Evolutionary conservation across 495 filamentous ascomycete species (phyloP).

Genomic region (Zalerion maritima): DNA sequence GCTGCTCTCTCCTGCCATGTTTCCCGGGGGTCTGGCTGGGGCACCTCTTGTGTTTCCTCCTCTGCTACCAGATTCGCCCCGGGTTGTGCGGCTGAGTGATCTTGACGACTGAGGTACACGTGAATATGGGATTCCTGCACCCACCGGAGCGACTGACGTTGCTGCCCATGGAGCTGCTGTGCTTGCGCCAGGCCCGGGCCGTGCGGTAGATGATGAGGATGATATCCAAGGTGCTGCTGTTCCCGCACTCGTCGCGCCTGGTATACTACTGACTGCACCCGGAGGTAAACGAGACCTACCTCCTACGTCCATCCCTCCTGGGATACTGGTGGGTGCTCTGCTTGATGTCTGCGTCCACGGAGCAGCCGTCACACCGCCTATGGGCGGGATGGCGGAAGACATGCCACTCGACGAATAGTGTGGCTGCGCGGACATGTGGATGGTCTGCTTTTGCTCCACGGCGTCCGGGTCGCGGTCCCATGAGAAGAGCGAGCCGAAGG

Average conservation of each 20-base stretch:
- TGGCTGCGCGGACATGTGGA: slow-evolving; percentile 48
- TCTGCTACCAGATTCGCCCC: slow-evolving; percentile 3
- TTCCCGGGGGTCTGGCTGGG: slow-evolving; percentile 13
- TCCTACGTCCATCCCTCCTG: no score
- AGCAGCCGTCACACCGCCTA: slow-evolving; percentile 17
- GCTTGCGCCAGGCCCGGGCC: no score
- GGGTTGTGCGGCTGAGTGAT: neutral
- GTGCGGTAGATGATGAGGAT: no score
- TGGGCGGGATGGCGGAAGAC: slow-evolving; percentile 10
- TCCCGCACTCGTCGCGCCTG: no score
- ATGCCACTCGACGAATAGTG: slow-evolving; percentile 7
- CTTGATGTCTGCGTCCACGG: slow-evolving; percentile 24
- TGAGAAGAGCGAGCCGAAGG: slow-evolving; percentile 74
- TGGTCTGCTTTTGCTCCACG: slow-evolving; percentile 22
- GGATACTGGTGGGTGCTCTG: no score
- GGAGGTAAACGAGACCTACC: no score
- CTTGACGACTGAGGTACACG: slow-evolving; percentile 11
- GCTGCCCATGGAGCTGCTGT: no score
- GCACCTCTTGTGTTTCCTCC: slow-evolving; percentile 11
- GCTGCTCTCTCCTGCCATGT: slow-evolving; percentile 16
- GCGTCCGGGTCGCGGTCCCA: slow-evolving; percentile 67
- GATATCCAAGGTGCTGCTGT: no score
- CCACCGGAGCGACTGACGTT: slow-evolving; percentile 7
- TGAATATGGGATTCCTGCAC: slow-evolving; percentile 20
- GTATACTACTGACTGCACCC: no score